Base-by-base conservation (phyloP, 202 grass and related monocot genomes). In the Zizania palustris region DNA sequence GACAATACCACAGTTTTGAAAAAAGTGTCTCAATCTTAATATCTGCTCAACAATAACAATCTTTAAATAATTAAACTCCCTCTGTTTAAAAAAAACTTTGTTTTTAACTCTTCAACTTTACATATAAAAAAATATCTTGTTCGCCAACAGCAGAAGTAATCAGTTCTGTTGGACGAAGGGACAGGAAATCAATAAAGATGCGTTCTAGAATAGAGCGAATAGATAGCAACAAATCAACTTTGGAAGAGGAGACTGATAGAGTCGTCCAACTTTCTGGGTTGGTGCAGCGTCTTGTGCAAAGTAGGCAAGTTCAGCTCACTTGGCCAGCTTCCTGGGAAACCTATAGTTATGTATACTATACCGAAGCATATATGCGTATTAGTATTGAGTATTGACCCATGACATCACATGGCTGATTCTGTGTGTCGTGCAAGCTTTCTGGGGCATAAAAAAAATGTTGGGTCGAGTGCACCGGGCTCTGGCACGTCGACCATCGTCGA, bases 401-500 rank as follows among this genome's bases (percentile, higher is more conserved):
- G 28, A 28, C 28, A 28, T 28, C 28, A 2, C 51, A 28, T 43
- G 71, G 11, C 13, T 43, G 54, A 7, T 14, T 21, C 12, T 46
- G n/a, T 45, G 7, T 22, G 33, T 16, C 14, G 37, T 5, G 7
- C 50, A 36, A 0, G 50, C 34, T 11, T 59, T 50, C 15, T 6
- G 2, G 20, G 37, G 9, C 20, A 56, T n/a, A 45, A 35, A 78
- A 60, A 50, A 28, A 46, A 33, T n/a, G 42, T 15, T 11, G 5
- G 4, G 12, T 18, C 39, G 49, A 72, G 67, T 74, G 76, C 53
- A 38, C 77, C 15, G 5, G 16, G 3, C 39, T 16, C 45, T 10
- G 37, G 9, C 70, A 80, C 71, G 83, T 85, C 51, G 36, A 15
- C 15, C 11, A 1, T 35, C 14, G 36, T 67, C 37, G 3, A 44